phyloP scores from a whole-genome alignment of 2,329 filamentous ascomycete species.

The Arachnopeziza araneosa region DNA sequence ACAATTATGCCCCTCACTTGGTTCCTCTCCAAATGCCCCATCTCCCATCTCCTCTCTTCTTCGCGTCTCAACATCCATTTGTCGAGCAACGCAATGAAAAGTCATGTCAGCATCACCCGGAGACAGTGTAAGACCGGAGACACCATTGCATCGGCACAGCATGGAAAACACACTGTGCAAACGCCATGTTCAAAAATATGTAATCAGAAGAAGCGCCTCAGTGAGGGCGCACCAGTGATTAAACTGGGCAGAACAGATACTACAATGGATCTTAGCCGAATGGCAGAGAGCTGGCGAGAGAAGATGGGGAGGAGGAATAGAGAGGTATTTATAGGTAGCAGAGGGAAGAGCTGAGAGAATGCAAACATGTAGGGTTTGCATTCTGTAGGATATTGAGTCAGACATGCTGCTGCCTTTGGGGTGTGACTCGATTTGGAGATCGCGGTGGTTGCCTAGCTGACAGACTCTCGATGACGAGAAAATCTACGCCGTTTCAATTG shows the following conservation, averaged over 20 bases:
- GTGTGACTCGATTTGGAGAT: no score
- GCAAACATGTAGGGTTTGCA: not conserved
- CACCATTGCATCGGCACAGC: slow-evolving; percentile 56
- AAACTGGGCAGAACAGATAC: slow-evolving; percentile 69
- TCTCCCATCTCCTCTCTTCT: slow-evolving; percentile 47
- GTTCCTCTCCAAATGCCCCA: no score
- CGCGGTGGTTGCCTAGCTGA: no score
- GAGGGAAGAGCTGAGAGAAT: not conserved
- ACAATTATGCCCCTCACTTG: no score
- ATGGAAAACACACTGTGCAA: slow-evolving; percentile 61
- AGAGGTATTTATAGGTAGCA: slow-evolving; percentile 6
- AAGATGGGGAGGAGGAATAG: slow-evolving; percentile 10
- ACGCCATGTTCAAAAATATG: slow-evolving; percentile 52
- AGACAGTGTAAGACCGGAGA: slow-evolving; percentile 70
- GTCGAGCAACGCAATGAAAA: slow-evolving; percentile 47
- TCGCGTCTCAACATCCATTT: slow-evolving; percentile 40
- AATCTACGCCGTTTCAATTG: no score
- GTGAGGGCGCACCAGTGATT: slow-evolving; percentile 47
- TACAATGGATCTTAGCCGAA: slow-evolving; percentile 54
- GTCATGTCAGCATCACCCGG: slow-evolving; percentile 52
- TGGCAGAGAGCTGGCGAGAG: slow-evolving; percentile 38
- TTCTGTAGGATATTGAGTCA: slow-evolving; percentile 4
- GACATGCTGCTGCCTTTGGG: not conserved
- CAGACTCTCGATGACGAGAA: no score
- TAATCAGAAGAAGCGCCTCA: slow-evolving; percentile 4